Base-by-base conservation (phyloP, 2,329 filamentous ascomycete species). In the Exserohilum turcica region DNA sequence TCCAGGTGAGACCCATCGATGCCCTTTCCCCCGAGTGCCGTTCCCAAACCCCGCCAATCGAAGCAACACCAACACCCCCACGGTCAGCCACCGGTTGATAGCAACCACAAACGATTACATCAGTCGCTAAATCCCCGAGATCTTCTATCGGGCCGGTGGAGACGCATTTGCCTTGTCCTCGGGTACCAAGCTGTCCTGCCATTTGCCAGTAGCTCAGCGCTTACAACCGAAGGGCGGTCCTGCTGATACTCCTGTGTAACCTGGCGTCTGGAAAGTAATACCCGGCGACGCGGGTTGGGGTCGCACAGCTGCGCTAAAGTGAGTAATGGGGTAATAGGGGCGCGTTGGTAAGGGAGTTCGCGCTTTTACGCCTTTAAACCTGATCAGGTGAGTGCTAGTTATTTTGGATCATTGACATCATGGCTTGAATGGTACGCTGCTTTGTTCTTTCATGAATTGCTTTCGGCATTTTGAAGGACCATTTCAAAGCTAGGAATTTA, bases 141-240 rank as follows among this genome's bases (percentile, higher is more conserved):
- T 12, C 12, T 44, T 44, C 35, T 33, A 46, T 40, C 48, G 42
- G 35, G 9, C 42, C 48, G 42, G 38, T 36, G 15, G 15, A 31
- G 21, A 24, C 0, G 43, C n/a, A 10, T n/a, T n/a, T 1, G 35
- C 29, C 28, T 21, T 38, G 5, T 8, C 2, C 12, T 39, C 29
- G 28, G 28, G 35, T 7, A 18, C 3, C 31, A 16, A 40, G 21
- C 8, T 36, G 24, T n/a, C 8, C 8, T 6, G 18, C 6, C 1
- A 1, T 35, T 29, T 46, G 27, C 12, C 3, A 5, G 27, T 10
- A 6, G 15, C 3, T 9, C 13, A 21, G 42, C 35, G 18, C 42
- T 28, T 32, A 19, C 19, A 28, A 4, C 27, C 36, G 31, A 39
- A 27, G 15, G 1, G 10, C 12, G 13, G 48, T 21, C 48, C 48